Percentiles rank a stretch among this genome's conserved stretches.
phyloP scores from a whole-genome alignment of 306 rosid species.

The Dryas octopetala region DNA sequence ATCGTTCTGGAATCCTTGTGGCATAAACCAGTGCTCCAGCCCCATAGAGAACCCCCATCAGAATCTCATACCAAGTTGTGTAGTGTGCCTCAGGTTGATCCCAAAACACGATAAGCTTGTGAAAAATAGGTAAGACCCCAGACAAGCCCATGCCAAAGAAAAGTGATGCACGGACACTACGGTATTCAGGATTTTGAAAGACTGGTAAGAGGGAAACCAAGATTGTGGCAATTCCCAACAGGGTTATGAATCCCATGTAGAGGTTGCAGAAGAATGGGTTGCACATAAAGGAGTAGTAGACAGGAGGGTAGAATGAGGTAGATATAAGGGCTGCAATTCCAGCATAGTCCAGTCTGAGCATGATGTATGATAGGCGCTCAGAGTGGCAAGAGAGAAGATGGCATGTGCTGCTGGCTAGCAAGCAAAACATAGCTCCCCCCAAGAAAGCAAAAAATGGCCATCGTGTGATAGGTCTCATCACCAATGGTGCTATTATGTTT shows the following conservation, averaged over 20 bases:
- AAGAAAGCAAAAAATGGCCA: constrained; percentile 93
- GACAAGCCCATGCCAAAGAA: constrained; percentile 88
- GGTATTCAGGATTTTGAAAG: constrained; percentile 79
- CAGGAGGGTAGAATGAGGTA: constrained; percentile 92
- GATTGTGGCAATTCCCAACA: constrained; percentile 69
- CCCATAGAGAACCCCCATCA: constrained; percentile 84
- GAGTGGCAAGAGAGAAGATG: constrained; percentile 97
- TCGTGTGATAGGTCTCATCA: constrained; percentile 83
- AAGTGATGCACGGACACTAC: constrained; percentile 75
- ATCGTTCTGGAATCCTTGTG: constrained; percentile 87
- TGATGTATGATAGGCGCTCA: constrained; percentile 69
- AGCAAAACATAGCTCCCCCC: constrained; percentile 98
- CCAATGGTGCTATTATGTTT: constrained; percentile 71
- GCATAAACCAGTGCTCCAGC: constrained; percentile 89
- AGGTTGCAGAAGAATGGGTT: constrained; percentile 86
- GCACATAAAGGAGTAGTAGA: constrained; percentile 96
- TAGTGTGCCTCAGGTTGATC: constrained; percentile 82
- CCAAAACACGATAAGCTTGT: constrained; percentile 79
- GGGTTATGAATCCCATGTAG: constrained; percentile 76
- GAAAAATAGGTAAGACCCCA: constrained; percentile 72
- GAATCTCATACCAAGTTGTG: constrained; percentile 79
- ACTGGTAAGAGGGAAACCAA: constrained; percentile 77
- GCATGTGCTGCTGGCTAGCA: constrained; percentile 87
- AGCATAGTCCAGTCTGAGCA: constrained; percentile 96
- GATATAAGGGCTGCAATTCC: constrained; percentile 97